Evolutionary conservation across 768 basidiomycete species (phyloP).

Genomic region (Dendrothele bispora): DNA sequence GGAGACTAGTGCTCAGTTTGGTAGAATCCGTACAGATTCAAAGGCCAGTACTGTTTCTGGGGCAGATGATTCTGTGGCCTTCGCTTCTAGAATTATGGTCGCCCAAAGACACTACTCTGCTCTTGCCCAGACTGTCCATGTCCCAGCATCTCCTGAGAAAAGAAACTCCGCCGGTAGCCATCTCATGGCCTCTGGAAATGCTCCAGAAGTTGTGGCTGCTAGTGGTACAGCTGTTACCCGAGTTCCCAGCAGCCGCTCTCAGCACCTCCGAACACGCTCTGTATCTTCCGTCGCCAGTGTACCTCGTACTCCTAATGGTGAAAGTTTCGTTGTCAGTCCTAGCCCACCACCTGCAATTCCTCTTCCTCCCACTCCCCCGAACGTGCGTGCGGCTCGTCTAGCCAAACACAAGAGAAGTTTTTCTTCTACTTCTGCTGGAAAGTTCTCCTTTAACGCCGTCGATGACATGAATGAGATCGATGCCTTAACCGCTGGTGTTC

Average conservation of each 20-base stretch:
- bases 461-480: conserved; percentile 68
- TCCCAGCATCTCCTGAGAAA: conserved; percentile 49
- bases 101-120: conserved; percentile 75
- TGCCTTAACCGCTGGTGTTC: conserved; percentile 64
- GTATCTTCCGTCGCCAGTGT: conserved; percentile 49
- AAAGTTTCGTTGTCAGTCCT: conserved; percentile 36
- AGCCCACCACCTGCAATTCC: conserved; percentile 67
- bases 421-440: conserved; percentile 61
- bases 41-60: conserved; percentile 55
- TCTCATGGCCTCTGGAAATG: conserved; percentile 31
- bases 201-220: no score
- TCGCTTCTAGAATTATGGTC: conserved; percentile 63
- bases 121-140: conserved; percentile 62
- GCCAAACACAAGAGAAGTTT: conserved; percentile 62
- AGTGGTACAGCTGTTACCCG: conserved; percentile 39
- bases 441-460: conserved; percentile 57
- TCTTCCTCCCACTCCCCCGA: conserved; percentile 75
- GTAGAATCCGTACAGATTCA: conserved; percentile 50
- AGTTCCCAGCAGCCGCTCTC: conserved; percentile 24
- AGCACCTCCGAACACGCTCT: conserved; percentile 65
- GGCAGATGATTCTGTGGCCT: conserved; percentile 49
- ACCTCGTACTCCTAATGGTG: conserved; percentile 36
- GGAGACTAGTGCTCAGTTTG: conserved; percentile 57
- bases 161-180: conserved; percentile 30
- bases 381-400: conserved; percentile 55